Conservation (phyloP, 371 early-diverging fungal species). For the Gilbertella persicaria region DNA sequence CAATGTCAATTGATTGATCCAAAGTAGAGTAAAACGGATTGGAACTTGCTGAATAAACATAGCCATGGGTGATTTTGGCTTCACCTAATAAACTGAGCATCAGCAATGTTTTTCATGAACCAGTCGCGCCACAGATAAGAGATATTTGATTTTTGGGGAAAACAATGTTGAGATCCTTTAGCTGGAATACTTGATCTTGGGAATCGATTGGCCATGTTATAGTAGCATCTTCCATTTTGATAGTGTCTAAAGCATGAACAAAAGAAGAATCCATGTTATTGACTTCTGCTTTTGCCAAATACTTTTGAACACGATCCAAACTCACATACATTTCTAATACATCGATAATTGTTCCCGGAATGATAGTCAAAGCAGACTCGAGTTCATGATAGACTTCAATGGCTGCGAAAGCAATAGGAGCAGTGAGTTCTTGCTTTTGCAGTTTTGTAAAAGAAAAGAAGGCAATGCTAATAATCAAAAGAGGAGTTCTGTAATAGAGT, state of each 20-base stretch:
- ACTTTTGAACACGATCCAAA: conserved; percentile 66
- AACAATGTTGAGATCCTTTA: conserved; percentile 41
- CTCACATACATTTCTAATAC: conserved; percentile 28
- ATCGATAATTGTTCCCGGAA: conserved; percentile 49
- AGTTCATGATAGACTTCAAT: conserved; percentile 54
- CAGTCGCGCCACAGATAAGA: conserved; percentile 65
- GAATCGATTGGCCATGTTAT: conserved; percentile 31
- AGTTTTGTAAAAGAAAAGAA: conserved; percentile 58
- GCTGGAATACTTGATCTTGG: too few relatives aligned
- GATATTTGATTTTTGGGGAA: conserved; percentile 59
- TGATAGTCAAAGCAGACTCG: conserved; percentile 50
- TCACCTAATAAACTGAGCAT: conserved; percentile 65
- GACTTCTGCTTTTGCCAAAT: conserved; percentile 75
- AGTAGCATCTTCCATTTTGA: conserved; percentile 43
- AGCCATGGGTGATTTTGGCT: conserved; percentile 11
- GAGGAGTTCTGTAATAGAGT: conserved; percentile 35
- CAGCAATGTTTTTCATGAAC: conserved; percentile 67
- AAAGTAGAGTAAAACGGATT: too few relatives aligned
- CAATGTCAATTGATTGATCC: conserved; percentile 2
- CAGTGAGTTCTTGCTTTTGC: conserved; percentile 51
- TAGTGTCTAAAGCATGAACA: too few relatives aligned
- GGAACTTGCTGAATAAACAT: conserved; percentile 14
- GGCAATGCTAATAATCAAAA: conserved; percentile 50
- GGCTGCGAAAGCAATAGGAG: conserved; percentile 61
- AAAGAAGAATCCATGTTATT: conserved; percentile 33